These are phyloP conservation scores for Arthrobotrys sphaeroides DNA, from an alignment of 2,329 filamentous ascomycete species.

Conservation along the genomic window DNA sequence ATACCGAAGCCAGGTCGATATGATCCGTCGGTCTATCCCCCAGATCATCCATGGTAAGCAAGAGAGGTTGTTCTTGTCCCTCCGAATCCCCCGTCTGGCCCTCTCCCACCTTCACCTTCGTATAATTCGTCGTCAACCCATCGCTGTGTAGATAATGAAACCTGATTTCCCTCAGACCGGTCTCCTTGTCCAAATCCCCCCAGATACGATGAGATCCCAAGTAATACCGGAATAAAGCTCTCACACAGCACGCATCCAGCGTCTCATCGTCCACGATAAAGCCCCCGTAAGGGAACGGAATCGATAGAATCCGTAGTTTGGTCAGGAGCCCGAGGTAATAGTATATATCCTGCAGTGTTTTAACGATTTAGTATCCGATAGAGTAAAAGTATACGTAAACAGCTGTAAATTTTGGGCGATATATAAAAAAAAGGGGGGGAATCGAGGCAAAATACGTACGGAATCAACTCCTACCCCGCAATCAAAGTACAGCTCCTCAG, in stretches of 20 bases:
- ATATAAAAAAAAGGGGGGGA: neutral
- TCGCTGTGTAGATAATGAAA: conserved; percentile 2
- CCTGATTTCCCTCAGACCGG: neutral
- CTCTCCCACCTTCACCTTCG: neutral
- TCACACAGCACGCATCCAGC: neutral
- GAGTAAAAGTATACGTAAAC: neutral
- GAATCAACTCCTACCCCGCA: neutral
- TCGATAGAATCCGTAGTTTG: neutral
- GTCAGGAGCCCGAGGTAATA: neutral
- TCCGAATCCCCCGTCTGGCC: neutral
- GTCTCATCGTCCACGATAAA: neutral
- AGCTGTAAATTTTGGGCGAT: neutral
- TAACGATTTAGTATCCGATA: no score
- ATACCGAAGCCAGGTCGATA: neutral
- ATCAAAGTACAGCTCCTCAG: conserved; percentile 19
- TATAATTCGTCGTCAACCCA: neutral
- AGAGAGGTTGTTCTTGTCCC: neutral
- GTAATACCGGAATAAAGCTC: neutral
- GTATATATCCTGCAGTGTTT: neutral
- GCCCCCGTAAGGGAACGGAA: conserved; percentile 5
- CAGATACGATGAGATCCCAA: neutral
- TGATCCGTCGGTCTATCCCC: conserved; percentile 18
- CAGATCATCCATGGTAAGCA: conserved; percentile 3
- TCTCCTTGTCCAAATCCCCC: neutral
- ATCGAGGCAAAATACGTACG: conserved; percentile 14